These are phyloP conservation scores for Neophaeococcomyces aloes DNA, from an alignment of 2,329 filamentous ascomycete genomes.

Conservation along the genomic window DNA sequence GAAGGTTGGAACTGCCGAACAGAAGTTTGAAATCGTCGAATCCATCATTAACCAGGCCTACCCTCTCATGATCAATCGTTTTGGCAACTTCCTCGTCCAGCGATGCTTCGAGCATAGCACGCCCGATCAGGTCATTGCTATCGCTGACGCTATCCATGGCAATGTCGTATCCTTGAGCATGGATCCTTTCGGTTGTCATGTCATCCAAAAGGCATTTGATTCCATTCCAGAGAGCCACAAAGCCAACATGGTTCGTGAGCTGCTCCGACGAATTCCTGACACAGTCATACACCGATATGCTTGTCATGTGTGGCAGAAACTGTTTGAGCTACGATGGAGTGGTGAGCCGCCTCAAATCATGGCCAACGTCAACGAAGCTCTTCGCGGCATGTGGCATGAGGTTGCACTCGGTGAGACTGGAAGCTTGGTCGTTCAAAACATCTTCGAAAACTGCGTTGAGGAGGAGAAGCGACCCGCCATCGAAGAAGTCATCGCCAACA, in stretches of 20 bases:
- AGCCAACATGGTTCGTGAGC: conserved; percentile 95
- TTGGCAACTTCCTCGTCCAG: conserved; percentile 96
- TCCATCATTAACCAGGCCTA: conserved; percentile 93
- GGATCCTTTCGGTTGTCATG: conserved; percentile 97
- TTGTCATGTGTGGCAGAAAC: conserved; percentile 98
- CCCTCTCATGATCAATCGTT: conserved; percentile 93
- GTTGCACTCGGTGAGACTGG: conserved; percentile 95
- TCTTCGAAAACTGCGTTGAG: conserved; percentile 97
- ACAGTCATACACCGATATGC: conserved; percentile 98
- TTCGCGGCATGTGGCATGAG: conserved; percentile 97
- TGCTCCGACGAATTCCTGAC: conserved; percentile 88
- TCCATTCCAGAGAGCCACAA: conserved; percentile 97
- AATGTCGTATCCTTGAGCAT: conserved; percentile 92
- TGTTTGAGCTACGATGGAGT: conserved; percentile 94
- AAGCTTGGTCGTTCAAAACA: conserved; percentile 96
- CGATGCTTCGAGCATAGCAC: conserved; percentile 98
- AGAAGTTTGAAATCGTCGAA: conserved; percentile 95
- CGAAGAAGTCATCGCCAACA: conserved; percentile 87
- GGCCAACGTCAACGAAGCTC: conserved; percentile 88
- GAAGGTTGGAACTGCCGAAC: conserved; percentile 86
- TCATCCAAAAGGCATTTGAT: conserved; percentile 97
- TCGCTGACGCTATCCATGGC: conserved; percentile 85
- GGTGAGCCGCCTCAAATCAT: conserved; percentile 94
- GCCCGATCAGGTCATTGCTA: conserved; percentile 84
- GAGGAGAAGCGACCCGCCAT: conserved; percentile 98